Percentiles rank a stretch among this genome's conserved stretches.
These are phyloP conservation scores for Tylopilus rubrobrunneus DNA, from an alignment of 768 basidiomycete genomes.

Conservation along the genomic window DNA sequence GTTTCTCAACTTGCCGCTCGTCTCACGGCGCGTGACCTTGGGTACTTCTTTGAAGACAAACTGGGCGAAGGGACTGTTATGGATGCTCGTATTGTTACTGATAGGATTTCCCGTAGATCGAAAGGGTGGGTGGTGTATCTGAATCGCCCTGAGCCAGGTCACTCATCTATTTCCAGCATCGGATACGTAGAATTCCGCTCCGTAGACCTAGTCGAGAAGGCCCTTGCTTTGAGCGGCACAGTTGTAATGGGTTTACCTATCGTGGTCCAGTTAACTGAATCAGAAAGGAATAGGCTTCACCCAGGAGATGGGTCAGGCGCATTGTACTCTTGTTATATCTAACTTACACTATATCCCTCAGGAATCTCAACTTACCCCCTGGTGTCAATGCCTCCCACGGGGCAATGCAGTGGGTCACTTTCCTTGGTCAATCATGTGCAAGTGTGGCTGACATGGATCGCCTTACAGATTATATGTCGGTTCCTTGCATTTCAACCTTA, in stretches of 20 bases:
- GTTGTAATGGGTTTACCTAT: constrained; percentile 98
- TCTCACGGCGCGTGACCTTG: constrained; percentile 94
- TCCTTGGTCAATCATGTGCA: constrained; percentile 14
- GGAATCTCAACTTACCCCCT: constrained; percentile 78
- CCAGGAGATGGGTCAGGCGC: constrained; percentile 76
- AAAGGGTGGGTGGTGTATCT: constrained; percentile 69
- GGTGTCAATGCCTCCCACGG: constrained; percentile 79
- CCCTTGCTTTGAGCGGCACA: constrained; percentile 85
- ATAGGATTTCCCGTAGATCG: constrained; percentile 90
- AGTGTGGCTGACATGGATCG: constrained; percentile 9
- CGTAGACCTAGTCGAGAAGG: constrained; percentile 88
- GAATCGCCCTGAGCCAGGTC: not conserved
- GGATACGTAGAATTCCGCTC: constrained; percentile 96
- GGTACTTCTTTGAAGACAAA: constrained; percentile 98
- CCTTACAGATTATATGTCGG: constrained; percentile 85
- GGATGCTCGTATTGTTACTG: constrained; percentile 95
- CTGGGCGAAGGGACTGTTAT: constrained; percentile 90
- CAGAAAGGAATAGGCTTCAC: constrained; percentile 88
- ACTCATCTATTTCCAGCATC: constrained; percentile 54
- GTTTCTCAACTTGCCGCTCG: constrained; percentile 97
- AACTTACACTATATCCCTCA: constrained; percentile 25
- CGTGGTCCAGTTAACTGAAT: constrained; percentile 94
- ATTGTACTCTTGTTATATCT: constrained; percentile 1
- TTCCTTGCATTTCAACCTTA: constrained; percentile 94
- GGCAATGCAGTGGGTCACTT: constrained; percentile 72